Percentiles rank a stretch among this genome's conserved stretches.
These are phyloP conservation scores for Chaetomium tenue DNA, from an alignment of 495 filamentous ascomycete species.

Conservation along the genomic window DNA sequence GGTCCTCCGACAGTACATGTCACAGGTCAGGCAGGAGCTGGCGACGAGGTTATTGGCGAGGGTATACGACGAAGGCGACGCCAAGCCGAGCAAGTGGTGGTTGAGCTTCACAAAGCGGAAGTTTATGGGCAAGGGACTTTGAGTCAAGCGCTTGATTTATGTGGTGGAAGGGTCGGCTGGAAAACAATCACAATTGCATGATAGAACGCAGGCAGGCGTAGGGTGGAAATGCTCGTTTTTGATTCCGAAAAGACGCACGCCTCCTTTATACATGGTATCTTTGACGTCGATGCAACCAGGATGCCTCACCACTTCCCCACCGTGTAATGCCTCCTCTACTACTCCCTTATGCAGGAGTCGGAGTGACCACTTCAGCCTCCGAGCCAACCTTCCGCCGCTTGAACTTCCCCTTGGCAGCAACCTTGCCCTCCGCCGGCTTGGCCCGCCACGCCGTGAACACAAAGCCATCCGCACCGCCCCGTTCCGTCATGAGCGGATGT, in stretches of 20 bases:
- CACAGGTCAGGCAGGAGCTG: constrained; percentile 89
- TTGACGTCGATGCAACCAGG: constrained; percentile 10
- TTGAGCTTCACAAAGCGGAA: constrained; percentile 97
- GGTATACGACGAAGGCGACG: constrained; percentile 82
- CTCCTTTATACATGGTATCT: constrained; percentile 24
- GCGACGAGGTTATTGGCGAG: constrained; percentile 74
- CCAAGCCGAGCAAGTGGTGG: constrained; percentile 95
- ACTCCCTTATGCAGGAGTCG: constrained; percentile 11
- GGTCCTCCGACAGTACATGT: constrained; percentile 78
- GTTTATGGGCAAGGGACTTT: constrained; percentile 96
- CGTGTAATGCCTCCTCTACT: too few relatives aligned
- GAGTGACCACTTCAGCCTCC: constrained; percentile 29
- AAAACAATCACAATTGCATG: neutral
- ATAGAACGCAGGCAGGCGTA: constrained; percentile 8
- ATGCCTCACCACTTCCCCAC: neutral
- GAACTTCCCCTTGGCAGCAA: constrained; percentile 76
- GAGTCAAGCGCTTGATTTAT: constrained; percentile 23
- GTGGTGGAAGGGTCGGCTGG: neutral
- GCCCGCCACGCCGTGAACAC: constrained; percentile 82
- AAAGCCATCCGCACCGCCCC: constrained; percentile 87
- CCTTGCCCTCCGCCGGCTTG: constrained; percentile 69
- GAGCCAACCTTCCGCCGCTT: constrained; percentile 60
- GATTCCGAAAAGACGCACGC: neutral
- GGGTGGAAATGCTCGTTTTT: neutral
- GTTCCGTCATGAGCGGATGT: constrained; percentile 87